Conservation (phyloP, 2,329 filamentous ascomycete species). For the Monosporascus sp. region DNA sequence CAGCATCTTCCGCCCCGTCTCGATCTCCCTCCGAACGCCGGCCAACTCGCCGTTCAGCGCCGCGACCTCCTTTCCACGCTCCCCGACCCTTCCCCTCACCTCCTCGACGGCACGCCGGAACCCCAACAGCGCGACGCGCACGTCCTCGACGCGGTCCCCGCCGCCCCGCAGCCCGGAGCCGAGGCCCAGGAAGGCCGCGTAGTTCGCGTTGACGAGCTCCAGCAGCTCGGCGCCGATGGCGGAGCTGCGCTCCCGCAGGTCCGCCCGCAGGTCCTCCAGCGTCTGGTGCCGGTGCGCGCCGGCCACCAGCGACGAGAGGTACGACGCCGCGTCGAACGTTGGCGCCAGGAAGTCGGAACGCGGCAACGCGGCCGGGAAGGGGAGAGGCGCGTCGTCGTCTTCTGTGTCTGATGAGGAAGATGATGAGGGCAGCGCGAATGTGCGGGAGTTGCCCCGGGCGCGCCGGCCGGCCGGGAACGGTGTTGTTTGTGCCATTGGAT, state of each 20-base stretch:
- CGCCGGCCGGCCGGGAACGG: conserved; percentile 25
- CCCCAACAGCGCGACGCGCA: conserved; percentile 78
- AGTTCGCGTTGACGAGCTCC: conserved; percentile 92
- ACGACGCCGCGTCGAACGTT: conserved; percentile 72
- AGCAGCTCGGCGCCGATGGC: conserved; percentile 80
- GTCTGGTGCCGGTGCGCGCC: conserved; percentile 81
- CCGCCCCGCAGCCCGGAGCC: conserved; percentile 79
- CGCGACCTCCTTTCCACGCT: conserved; percentile 58
- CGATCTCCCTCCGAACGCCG: conserved; percentile 57
- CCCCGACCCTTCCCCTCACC: conserved; percentile 60
- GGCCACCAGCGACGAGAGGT: conserved; percentile 63
- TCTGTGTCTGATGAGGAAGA: conserved; percentile 29
- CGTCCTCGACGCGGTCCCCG: conserved; percentile 85
- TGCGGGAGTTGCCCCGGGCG: conserved; percentile 21
- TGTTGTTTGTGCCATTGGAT: conserved; percentile 16
- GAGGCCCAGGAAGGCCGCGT: conserved; percentile 81
- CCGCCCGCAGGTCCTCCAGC: conserved; percentile 83
- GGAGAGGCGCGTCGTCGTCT: conserved; percentile 63
- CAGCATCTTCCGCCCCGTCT: conserved; percentile 55
- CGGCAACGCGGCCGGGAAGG: conserved; percentile 80
- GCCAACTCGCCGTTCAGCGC: conserved; percentile 61
- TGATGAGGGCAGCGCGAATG: conserved; percentile 37
- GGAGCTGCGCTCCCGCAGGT: conserved; percentile 75
- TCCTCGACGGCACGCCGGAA: conserved; percentile 79
- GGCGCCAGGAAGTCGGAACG: conserved; percentile 75